phyloP scores from a whole-genome alignment of 805 yeast genomes.

The Wickerhamiella sergipiensis region DNA sequence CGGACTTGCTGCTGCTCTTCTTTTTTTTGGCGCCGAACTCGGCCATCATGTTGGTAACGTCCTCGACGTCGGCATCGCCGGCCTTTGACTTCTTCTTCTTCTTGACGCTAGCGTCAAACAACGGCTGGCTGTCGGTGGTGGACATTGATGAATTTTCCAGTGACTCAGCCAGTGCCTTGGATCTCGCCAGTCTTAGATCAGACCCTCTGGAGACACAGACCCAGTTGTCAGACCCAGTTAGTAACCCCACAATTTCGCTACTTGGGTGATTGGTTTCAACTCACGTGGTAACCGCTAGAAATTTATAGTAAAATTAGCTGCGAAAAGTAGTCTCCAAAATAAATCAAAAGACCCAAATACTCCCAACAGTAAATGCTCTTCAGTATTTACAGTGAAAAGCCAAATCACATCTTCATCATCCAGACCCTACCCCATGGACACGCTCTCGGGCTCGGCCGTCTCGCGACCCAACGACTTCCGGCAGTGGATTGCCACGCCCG shows the following conservation, averaged over 20 bases:
- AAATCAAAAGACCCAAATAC: too few relatives aligned
- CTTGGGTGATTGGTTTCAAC: too few relatives aligned
- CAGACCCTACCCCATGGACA: background rate
- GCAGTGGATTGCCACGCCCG: slow-evolving; percentile 16
- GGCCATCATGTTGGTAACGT: slow-evolving; percentile 51
- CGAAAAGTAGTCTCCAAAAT: too few relatives aligned
- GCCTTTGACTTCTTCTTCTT: slow-evolving; percentile 21
- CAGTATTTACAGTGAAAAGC: background rate
- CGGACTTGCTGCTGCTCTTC: slow-evolving; percentile 24
- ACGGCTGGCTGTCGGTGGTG: slow-evolving; percentile 13
- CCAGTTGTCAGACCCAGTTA: too few relatives aligned
- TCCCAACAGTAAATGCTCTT: too few relatives aligned
- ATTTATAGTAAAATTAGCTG: too few relatives aligned
- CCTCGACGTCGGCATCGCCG: slow-evolving; percentile 21
- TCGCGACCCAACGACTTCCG: background rate
- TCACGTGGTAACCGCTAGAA: too few relatives aligned
- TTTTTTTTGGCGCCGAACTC: slow-evolving; percentile 46
- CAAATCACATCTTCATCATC: too few relatives aligned
- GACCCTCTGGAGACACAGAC: too few relatives aligned
- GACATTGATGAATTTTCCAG: slow-evolving; percentile 1
- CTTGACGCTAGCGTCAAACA: slow-evolving; percentile 25
- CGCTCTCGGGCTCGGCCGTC: background rate
- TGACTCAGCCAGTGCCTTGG: background rate
- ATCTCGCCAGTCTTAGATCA: too few relatives aligned
- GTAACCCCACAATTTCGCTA: too few relatives aligned